These are phyloP conservation scores for Phaeoacremonium minimum DNA, from an alignment of 2,329 filamentous ascomycete species.

Conservation along the genomic window DNA sequence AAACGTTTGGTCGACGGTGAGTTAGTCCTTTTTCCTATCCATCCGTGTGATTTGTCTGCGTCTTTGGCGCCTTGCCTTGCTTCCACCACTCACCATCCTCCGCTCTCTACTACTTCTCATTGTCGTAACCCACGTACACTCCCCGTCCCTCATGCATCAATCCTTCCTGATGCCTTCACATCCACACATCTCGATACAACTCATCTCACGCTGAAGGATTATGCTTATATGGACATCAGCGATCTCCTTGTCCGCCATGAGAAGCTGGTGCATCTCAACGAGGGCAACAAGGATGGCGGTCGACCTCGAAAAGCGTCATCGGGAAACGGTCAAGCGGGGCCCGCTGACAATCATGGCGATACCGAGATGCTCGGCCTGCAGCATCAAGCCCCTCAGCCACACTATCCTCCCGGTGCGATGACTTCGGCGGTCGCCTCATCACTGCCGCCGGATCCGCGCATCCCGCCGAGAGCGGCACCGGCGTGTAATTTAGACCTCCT, in stretches of 20 bases:
- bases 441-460: slow-evolving; percentile 42
- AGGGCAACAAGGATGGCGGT: slow-evolving; percentile 49
- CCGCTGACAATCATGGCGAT: slow-evolving; percentile 42
- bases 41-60: slow-evolving; percentile 8
- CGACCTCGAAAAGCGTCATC: slow-evolving; percentile 49
- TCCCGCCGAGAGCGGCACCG: slow-evolving; percentile 34
- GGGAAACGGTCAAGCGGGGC: slow-evolving; percentile 36
- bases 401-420: slow-evolving; percentile 36
- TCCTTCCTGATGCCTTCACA: slow-evolving; percentile 14
- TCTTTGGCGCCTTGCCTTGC: slow-evolving; percentile 5
- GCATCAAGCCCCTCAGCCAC: slow-evolving; percentile 22
- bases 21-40: slow-evolving; percentile 21
- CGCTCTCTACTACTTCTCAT: slow-evolving; percentile 1
- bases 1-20: slow-evolving; percentile 59
- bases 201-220: slow-evolving; percentile 17
- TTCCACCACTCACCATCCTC: slow-evolving; percentile 6
- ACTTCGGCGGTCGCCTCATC: slow-evolving; percentile 29
- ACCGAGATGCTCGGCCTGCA: slow-evolving; percentile 41
- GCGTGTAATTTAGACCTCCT: slow-evolving; percentile 55
- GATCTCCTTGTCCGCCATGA: slow-evolving; percentile 60
- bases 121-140: slow-evolving; percentile 6
- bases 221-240: slow-evolving; percentile 60
- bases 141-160: slow-evolving; percentile 3
- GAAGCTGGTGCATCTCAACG: slow-evolving; percentile 61
- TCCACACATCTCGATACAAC: slow-evolving; percentile 14